These are phyloP conservation scores for Haplographium delicatum DNA, from an alignment of 495 filamentous ascomycete species.

Conservation along the genomic window DNA sequence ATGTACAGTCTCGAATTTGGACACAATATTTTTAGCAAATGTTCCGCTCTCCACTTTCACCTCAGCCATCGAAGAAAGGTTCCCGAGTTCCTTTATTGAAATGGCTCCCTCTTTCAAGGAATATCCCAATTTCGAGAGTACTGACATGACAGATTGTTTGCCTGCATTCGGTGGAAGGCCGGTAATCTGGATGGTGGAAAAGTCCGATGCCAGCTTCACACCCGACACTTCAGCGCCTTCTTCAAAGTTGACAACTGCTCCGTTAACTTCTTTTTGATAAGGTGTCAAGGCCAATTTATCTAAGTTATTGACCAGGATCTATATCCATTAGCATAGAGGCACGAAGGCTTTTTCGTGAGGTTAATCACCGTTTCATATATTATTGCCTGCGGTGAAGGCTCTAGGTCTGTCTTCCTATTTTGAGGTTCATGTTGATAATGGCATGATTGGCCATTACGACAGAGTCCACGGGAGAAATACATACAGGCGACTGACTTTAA, in stretches of 20 bases:
- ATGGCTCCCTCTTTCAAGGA: background rate
- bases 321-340: background rate
- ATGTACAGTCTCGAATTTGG: background rate
- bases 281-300: background rate
- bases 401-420: background rate
- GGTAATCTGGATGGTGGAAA: slow-evolving; percentile 5
- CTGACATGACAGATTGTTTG: background rate
- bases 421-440: background rate
- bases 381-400: background rate
- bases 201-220: slow-evolving; percentile 9
- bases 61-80: background rate
- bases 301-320: background rate
- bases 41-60: slow-evolving; percentile 1
- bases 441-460: background rate
- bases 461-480: background rate
- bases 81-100: background rate
- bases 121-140: slow-evolving; percentile 4
- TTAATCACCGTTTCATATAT: background rate
- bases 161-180: background rate
- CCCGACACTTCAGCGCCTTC: slow-evolving; percentile 1
- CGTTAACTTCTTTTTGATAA: background rate
- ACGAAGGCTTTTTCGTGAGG: background rate
- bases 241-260: slow-evolving; percentile 1
- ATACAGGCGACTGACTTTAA: background rate
- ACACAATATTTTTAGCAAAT: background rate